phyloP scores from a whole-genome alignment of 2,329 filamentous ascomycete species.

The Tolypocladium pustulatum region DNA sequence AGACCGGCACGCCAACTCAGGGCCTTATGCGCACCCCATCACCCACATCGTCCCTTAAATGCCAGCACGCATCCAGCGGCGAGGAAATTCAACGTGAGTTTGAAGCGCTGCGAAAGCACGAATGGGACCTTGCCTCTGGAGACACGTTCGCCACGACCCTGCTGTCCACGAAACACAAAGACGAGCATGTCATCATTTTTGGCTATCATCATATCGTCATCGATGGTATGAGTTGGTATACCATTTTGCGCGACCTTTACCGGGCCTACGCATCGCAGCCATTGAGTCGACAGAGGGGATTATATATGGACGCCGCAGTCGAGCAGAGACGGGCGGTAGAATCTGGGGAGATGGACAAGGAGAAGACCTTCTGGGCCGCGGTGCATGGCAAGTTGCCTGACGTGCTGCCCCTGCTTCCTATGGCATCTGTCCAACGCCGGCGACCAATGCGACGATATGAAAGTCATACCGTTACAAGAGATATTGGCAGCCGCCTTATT shows the following conservation, averaged over 20 bases:
- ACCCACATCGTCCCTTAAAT: conserved; percentile 9
- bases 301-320: not conserved
- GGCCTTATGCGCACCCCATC: not conserved
- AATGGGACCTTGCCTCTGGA: conserved; percentile 26
- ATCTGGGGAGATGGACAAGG: not conserved
- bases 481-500: not conserved
- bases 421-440: not conserved
- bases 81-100: conserved; percentile 16
- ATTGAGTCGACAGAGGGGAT: conserved; percentile 9
- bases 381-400: not conserved
- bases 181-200: conserved; percentile 30
- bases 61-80: conserved; percentile 12
- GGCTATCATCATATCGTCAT: conserved; percentile 39
- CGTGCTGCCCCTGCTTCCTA: not conserved
- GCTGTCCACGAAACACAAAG: conserved; percentile 21
- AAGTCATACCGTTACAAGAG: conserved; percentile 2
- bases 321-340: not conserved
- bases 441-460: not conserved
- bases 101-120: conserved; percentile 14
- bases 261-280: conserved; percentile 21
- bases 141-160: conserved; percentile 17
- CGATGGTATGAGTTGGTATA: conserved; percentile 34
- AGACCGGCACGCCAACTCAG: conserved; percentile 1
- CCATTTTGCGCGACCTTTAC: conserved; percentile 33
- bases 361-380: not conserved